These are phyloP conservation scores for Posidonia oceanica DNA, from an alignment of 116 monocot species.

Conservation along the genomic window DNA sequence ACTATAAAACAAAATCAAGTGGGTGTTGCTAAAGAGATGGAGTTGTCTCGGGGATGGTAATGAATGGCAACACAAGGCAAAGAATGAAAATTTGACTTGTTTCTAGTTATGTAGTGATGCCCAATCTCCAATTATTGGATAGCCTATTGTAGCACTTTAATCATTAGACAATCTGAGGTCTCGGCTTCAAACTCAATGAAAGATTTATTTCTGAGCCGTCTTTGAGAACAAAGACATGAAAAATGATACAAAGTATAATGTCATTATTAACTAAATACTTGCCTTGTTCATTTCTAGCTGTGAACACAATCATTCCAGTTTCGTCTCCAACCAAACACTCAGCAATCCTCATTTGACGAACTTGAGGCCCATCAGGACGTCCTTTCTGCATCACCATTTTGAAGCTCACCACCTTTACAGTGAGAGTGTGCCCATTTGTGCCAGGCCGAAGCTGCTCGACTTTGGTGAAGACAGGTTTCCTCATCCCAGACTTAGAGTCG, in stretches of 20 bases:
- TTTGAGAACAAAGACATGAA: background rate
- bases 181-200: too few species aligned
- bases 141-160: too few species aligned
- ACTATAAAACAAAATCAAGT: too few species aligned
- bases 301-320: slow-evolving; percentile 68
- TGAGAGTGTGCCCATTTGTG: slow-evolving; percentile 41
- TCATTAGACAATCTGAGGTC: too few species aligned
- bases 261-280: background rate
- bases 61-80: too few species aligned
- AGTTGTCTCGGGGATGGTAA: too few species aligned
- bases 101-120: too few species aligned
- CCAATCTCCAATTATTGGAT: too few species aligned
- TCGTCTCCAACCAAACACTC: slow-evolving; percentile 80
- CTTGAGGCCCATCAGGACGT: slow-evolving; percentile 37
- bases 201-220: too few species aligned
- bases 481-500: slow-evolving; percentile 37
- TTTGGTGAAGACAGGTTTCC: slow-evolving; percentile 60
- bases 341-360: slow-evolving; percentile 48
- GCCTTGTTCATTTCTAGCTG: slow-evolving; percentile 52
- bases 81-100: too few species aligned
- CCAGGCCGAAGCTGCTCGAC: slow-evolving; percentile 65
- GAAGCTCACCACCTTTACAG: slow-evolving; percentile 59
- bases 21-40: too few species aligned
- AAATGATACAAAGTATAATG: background rate
- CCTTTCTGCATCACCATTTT: slow-evolving; percentile 55